Conservation (phyloP, 169 alveolate species). For the Amoebophrya sp. region DNA sequence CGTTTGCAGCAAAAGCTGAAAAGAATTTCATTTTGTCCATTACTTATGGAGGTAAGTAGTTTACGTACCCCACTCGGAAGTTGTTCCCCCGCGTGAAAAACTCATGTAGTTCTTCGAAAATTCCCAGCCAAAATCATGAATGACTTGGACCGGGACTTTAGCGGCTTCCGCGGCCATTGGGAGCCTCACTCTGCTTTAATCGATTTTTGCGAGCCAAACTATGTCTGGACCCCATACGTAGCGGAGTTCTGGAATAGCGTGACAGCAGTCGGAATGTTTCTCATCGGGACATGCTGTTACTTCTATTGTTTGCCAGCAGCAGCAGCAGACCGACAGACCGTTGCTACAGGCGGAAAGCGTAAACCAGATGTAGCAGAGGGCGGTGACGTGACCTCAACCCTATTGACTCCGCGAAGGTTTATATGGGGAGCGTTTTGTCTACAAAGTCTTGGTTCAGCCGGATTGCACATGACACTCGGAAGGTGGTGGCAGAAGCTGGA, state of each 20-base stretch:
- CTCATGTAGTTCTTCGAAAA: too few relatives aligned
- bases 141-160: background rate
- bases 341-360: background rate
- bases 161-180: background rate
- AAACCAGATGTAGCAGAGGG: too few relatives aligned
- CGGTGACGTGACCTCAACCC: too few relatives aligned
- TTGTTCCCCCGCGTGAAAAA: too few relatives aligned
- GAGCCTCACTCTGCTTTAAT: background rate
- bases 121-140: background rate
- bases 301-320: background rate
- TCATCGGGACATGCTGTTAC: background rate
- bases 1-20: too few relatives aligned
- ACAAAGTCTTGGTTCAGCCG: background rate
- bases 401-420: background rate
- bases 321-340: background rate
- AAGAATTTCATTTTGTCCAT: too few relatives aligned
- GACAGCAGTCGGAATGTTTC: background rate
- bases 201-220: constrained; percentile 7
- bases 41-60: too few relatives aligned
- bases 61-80: too few relatives aligned
- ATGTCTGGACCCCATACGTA: background rate
- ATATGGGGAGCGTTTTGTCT: background rate
- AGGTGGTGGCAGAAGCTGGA: background rate
- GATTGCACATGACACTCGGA: background rate
- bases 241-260: background rate